Percentiles rank a stretch among this genome's conserved stretches.
phyloP scores from a whole-genome alignment of 2,329 filamentous ascomycete genomes.

The Aspergillus neoniger region DNA sequence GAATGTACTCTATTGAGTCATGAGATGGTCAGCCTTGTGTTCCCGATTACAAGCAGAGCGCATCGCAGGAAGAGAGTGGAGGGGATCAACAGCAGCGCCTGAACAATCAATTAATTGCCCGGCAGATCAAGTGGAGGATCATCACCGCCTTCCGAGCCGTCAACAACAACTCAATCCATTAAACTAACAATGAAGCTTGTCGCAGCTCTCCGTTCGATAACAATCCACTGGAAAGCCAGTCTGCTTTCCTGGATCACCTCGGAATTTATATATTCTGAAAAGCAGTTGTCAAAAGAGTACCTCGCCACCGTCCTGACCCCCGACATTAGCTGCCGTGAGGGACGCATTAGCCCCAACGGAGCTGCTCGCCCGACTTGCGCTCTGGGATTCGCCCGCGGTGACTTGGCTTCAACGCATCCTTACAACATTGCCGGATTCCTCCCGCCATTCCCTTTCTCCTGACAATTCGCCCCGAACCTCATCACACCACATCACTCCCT shows the following conservation, averaged over 20 bases:
- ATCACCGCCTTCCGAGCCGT: background rate
- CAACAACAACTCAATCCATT: background rate
- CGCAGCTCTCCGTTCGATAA: background rate
- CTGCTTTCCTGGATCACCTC: background rate
- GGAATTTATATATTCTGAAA: background rate
- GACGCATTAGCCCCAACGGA: background rate
- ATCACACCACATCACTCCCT: background rate
- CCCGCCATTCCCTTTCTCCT: background rate
- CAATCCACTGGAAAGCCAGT: background rate
- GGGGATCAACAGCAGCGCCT: background rate
- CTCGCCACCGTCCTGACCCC: background rate
- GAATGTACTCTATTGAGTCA: background rate
- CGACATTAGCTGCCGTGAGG: background rate
- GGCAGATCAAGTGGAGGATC: background rate
- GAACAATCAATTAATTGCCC: background rate
- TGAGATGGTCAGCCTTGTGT: background rate
- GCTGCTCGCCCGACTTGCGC: slow-evolving; percentile 11
- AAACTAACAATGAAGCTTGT: background rate
- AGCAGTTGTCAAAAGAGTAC: background rate
- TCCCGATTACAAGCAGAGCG: background rate
- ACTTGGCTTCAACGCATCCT: slow-evolving; percentile 15
- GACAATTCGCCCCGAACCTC: background rate
- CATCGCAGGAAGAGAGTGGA: background rate
- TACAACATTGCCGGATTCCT: background rate
- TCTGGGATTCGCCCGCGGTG: slow-evolving; percentile 21